These are phyloP conservation scores for Tricladium varicosporioides DNA, from an alignment of 2,329 filamentous ascomycete genomes.

Conservation along the genomic window DNA sequence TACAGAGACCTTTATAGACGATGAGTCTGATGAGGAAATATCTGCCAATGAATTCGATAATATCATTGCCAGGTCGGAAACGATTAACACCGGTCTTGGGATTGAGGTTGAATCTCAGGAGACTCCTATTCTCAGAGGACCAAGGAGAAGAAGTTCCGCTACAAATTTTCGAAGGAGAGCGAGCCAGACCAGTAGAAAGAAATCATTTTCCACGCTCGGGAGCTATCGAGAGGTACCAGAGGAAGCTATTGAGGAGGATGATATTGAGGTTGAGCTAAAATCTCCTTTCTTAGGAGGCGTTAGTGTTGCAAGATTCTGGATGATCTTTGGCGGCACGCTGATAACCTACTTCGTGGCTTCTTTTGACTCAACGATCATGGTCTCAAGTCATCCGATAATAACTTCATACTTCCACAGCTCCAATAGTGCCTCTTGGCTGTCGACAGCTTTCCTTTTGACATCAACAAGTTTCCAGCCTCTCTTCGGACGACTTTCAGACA, in stretches of 20 bases:
- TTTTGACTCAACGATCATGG: conserved; percentile 81
- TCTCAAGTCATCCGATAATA: conserved; percentile 76
- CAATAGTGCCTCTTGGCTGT: conserved; percentile 80
- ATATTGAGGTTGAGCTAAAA: conserved; percentile 19
- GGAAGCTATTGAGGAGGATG: conserved; percentile 12
- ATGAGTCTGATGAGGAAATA: conserved; percentile 40
- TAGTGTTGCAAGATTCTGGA: conserved; percentile 52
- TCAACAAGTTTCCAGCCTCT: conserved; percentile 75
- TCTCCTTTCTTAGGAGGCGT: conserved; percentile 42
- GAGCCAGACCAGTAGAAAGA: conserved; percentile 24
- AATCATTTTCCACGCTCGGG: conserved; percentile 20
- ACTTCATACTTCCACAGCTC: conserved; percentile 76
- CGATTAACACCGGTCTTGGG: conserved; percentile 28
- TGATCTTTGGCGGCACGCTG: conserved; percentile 59
- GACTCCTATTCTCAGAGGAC: conserved; percentile 31
- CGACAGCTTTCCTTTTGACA: conserved; percentile 74
- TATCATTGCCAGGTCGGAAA: conserved; percentile 28
- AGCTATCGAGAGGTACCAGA: conserved; percentile 13
- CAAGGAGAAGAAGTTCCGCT: conserved; percentile 23
- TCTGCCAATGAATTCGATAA: conserved; percentile 32
- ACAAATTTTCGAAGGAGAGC: conserved; percentile 14
- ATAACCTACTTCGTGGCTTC: conserved; percentile 56
- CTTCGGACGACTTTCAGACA: conserved; percentile 71
- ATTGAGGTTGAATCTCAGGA: conserved; percentile 31
- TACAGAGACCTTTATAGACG: conserved; percentile 16